Evolutionary conservation across 2,329 filamentous ascomycete species (phyloP), one percentile per base, ranked within the genome.

Genomic region (Peltaster fructicola): DNA sequence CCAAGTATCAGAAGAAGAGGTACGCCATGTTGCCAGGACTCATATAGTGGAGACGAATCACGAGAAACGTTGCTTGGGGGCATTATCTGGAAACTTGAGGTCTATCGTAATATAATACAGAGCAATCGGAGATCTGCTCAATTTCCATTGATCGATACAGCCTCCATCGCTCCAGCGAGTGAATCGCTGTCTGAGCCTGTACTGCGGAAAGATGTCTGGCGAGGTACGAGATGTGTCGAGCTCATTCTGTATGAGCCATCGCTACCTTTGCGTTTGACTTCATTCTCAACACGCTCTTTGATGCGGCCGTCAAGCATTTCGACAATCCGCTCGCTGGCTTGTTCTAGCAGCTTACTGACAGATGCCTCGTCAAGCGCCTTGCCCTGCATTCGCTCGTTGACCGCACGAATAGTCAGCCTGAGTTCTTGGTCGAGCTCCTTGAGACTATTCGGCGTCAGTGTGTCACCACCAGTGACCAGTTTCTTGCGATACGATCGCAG

Each of bases 1-100:
- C 84, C 49, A 78, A 74, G 55, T 98, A 98, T 59, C 84, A 85
- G 73, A 84, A 75, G 62, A 95, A 98, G 79, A 69, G 69, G 44
- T 85, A 64, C 46, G 71, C 68, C 31, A 76, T 92, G 55, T 52
- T 93, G 30, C 81, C 88, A 3, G 78, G 78, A n/a, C n/a, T n/a
- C n/a, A n/a, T n/a, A n/a, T n/a, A n/a, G n/a, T n/a, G n/a, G n/a
- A n/a, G n/a, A n/a, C n/a, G n/a, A n/a, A n/a, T n/a, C n/a, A n/a
- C n/a, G n/a, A n/a, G n/a, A n/a, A n/a, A n/a, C n/a, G n/a, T n/a
- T n/a, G n/a, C n/a, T n/a, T n/a, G n/a, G n/a, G n/a, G n/a, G n/a
- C n/a, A n/a, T n/a, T n/a, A n/a, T n/a, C n/a, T n/a, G n/a, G n/a
- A n/a, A n/a, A n/a, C 8, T 13, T 20, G 3, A 11, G 5, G 19